These are phyloP conservation scores for Infundibulicybe gibba DNA, from an alignment of 768 basidiomycete genomes.

Conservation along the genomic window DNA sequence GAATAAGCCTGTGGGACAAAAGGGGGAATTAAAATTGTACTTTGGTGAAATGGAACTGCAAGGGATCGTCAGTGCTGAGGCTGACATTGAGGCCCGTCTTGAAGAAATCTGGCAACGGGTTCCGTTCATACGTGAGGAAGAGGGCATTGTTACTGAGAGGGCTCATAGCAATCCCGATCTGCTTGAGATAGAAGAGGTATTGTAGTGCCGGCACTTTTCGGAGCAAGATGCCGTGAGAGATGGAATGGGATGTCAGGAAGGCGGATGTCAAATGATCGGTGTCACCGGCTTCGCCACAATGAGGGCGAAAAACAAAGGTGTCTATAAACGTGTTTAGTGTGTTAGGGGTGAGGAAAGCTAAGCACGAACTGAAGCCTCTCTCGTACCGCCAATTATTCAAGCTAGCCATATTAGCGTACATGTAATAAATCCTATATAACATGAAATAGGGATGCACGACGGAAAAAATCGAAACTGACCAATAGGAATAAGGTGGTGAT, in stretches of 20 bases:
- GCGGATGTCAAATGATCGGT: constrained; percentile 96
- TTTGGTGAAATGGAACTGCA: constrained; percentile 99
- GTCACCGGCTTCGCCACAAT: constrained; percentile 97
- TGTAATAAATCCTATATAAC: constrained; percentile 81
- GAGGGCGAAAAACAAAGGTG: constrained; percentile 95
- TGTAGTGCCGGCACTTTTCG: constrained; percentile 97
- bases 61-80: constrained; percentile 91
- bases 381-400: constrained; percentile 88
- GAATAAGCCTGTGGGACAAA: not conserved
- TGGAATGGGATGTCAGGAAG: constrained; percentile 95
- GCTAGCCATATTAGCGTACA: constrained; percentile 95
- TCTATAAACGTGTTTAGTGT: constrained; percentile 39
- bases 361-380: constrained; percentile 83
- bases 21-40: constrained; percentile 32
- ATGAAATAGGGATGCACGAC: constrained; percentile 2
- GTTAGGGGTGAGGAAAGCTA: not conserved
- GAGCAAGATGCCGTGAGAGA: constrained; percentile 97
- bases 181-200: constrained; percentile 96
- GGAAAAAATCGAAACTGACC: constrained; percentile 44
- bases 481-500: constrained; percentile 94
- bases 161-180: constrained; percentile 98
- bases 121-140: constrained; percentile 95
- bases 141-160: constrained; percentile 97
- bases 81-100: constrained; percentile 94
- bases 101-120: constrained; percentile 97